phyloP scores from a whole-genome alignment of 1,284 basidiomycete genomes.

The Tilletiaria anomala region DNA sequence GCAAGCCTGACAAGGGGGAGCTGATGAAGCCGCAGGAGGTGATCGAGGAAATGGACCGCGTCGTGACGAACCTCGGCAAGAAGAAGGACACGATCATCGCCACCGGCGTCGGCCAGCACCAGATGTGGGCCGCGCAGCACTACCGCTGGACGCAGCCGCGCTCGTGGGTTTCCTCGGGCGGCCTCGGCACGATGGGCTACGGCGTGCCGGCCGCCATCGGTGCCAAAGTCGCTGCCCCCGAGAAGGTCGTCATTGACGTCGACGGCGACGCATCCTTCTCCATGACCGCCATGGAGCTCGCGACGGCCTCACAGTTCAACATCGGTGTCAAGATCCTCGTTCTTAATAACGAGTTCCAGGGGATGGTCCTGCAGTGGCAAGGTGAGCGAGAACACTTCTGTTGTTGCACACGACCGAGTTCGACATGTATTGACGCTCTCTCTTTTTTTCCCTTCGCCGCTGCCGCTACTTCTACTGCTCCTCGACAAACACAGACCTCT shows the following conservation, averaged over 20 bases:
- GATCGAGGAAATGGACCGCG: conserved; percentile 71
- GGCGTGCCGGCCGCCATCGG: conserved; percentile 87
- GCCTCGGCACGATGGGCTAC: conserved; percentile 87
- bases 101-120: conserved; percentile 96
- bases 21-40: conserved; percentile 93
- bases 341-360: conserved; percentile 43
- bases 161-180: conserved; percentile 88
- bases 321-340: conserved; percentile 74
- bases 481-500: too few species aligned
- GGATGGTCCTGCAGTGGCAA: conserved; percentile 99
- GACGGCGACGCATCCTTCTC: conserved; percentile 91
- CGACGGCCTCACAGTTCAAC: conserved; percentile 73
- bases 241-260: conserved; percentile 87
- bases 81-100: conserved; percentile 80
- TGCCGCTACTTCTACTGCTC: conserved; percentile 40
- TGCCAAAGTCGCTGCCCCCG: conserved; percentile 84
- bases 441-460: not conserved
- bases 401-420: conserved; percentile 10
- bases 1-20: conserved; percentile 47
- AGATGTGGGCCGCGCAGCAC: conserved; percentile 98
- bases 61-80: conserved; percentile 45
- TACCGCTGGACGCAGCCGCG: conserved; percentile 78
- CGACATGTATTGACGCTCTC: not conserved
- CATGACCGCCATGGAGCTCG: conserved; percentile 98
- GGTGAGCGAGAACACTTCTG: too few species aligned